A percentile compares a stretch with the other conserved stretches of the same genome.
phyloP scores from a whole-genome alignment of 192 early-diverging fungal species.

The Backusella circina region DNA sequence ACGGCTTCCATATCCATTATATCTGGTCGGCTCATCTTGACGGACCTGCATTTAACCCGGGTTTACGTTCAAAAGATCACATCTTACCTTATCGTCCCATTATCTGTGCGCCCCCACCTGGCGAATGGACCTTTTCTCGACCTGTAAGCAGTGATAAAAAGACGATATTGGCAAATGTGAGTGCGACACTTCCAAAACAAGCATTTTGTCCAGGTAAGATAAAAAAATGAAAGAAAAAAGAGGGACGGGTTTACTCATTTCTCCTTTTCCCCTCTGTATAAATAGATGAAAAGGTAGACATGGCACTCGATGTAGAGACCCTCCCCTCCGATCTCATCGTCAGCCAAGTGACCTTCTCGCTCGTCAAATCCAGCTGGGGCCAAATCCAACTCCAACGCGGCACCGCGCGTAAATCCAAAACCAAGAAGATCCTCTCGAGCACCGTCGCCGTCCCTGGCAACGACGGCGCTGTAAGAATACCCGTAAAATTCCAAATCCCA shows the following conservation, averaged over 20 bases:
- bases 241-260: not conserved
- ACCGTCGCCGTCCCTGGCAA: slow-evolving; percentile 2
- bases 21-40: slow-evolving; percentile 32
- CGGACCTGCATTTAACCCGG: slow-evolving; percentile 22
- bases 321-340: slow-evolving; percentile 22
- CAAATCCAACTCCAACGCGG: slow-evolving; percentile 23
- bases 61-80: slow-evolving; percentile 22
- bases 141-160: slow-evolving; percentile 28
- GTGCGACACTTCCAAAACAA: slow-evolving; percentile 20
- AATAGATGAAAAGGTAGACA: slow-evolving; percentile 14
- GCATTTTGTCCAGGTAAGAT: slow-evolving; percentile 36
- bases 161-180: slow-evolving; percentile 22
- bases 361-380: slow-evolving; percentile 32
- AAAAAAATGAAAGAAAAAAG: not conserved
- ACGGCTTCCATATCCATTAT: slow-evolving; percentile 27
- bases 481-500: slow-evolving; percentile 27
- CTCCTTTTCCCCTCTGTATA: too few species aligned
- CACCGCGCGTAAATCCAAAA: slow-evolving; percentile 13
- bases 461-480: not conserved
- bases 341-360: slow-evolving; percentile 9
- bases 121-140: slow-evolving; percentile 27
- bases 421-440: slow-evolving; percentile 8
- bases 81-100: slow-evolving; percentile 33
- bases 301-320: slow-evolving; percentile 11
- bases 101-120: slow-evolving; percentile 29